phyloP scores from a whole-genome alignment of 1,284 basidiomycete species.

The Cerrena zonata region DNA sequence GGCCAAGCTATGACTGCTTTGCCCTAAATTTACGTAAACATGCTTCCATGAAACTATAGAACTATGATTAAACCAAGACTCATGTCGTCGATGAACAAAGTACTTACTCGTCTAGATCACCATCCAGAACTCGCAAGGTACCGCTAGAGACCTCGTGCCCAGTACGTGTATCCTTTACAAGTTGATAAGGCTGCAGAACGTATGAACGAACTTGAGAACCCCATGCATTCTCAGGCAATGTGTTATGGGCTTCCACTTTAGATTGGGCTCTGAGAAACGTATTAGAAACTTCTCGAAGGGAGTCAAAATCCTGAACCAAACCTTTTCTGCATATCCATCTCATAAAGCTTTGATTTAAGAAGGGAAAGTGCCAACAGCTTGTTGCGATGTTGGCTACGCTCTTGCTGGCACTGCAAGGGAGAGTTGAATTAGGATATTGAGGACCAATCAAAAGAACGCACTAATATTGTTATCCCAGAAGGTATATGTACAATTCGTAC shows the following conservation, averaged over 20 bases:
- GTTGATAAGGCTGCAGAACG: slow-evolving; percentile 13
- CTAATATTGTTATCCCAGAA: slow-evolving; percentile 15
- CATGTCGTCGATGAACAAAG: neutral
- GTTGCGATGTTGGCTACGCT: slow-evolving; percentile 12
- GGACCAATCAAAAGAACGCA: slow-evolving; percentile 1
- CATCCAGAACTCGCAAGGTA: slow-evolving; percentile 14
- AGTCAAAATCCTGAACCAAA: slow-evolving; percentile 3
- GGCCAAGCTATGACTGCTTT: neutral
- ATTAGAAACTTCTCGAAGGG: neutral
- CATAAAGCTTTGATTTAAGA: slow-evolving; percentile 16
- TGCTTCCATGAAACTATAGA: slow-evolving; percentile 18
- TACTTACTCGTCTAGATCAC: slow-evolving; percentile 14
- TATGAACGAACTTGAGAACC: slow-evolving; percentile 17
- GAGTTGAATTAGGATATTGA: neutral
- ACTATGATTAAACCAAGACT: neutral
- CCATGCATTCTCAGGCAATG: slow-evolving; percentile 14
- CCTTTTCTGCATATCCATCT: slow-evolving; percentile 15
- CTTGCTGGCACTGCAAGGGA: slow-evolving; percentile 15
- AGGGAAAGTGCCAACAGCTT: slow-evolving; percentile 12
- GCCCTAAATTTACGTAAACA: slow-evolving; percentile 15
- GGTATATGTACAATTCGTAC: slow-evolving; percentile 16
- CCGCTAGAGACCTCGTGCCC: slow-evolving; percentile 12
- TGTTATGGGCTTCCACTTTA: slow-evolving; percentile 10
- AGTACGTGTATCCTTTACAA: slow-evolving; percentile 18
- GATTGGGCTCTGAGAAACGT: slow-evolving; percentile 12